A percentile compares a stretch with the other conserved stretches of the same genome.
These are phyloP conservation scores for Exsudoporus frostii DNA, from an alignment of 768 basidiomycete genomes.

Conservation along the genomic window DNA sequence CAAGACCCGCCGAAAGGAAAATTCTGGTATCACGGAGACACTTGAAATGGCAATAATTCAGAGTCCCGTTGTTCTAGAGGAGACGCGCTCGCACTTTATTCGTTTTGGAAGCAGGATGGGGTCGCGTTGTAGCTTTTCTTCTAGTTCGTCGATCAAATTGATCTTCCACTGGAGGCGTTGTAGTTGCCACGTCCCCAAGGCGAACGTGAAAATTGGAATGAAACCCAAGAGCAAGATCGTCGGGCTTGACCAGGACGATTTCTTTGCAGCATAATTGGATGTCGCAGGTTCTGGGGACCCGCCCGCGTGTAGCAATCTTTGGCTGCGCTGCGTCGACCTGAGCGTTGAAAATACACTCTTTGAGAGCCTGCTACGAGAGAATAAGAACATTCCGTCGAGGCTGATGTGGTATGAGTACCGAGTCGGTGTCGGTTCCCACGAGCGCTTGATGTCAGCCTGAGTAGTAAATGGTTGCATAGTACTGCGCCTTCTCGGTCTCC, in stretches of 20 bases:
- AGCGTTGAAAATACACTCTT: constrained; percentile 4
- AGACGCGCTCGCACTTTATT: constrained; percentile 68
- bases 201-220: constrained; percentile 89
- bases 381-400: constrained; percentile 18
- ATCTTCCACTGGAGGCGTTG: constrained; percentile 94
- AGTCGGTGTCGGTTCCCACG: constrained; percentile 23
- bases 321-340: constrained; percentile 9
- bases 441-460: neutral
- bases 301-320: constrained; percentile 12
- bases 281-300: constrained; percentile 23
- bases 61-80: constrained; percentile 13
- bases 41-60: constrained; percentile 34
- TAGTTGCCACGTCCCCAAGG: constrained; percentile 91
- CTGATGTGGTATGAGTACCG: neutral
- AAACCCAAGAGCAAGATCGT: constrained; percentile 74
- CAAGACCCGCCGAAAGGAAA: constrained; percentile 81
- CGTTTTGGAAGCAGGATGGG: constrained; percentile 76
- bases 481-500: constrained; percentile 8
- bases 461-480: neutral
- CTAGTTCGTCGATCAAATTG: constrained; percentile 87
- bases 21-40: constrained; percentile 79
- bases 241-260: constrained; percentile 61
- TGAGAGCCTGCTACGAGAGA: constrained; percentile 11
- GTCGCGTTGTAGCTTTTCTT: constrained; percentile 79
- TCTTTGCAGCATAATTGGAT: constrained; percentile 55